Base-by-base conservation (phyloP, 257 asterid genomes). In the Penstemon barbatus region DNA sequence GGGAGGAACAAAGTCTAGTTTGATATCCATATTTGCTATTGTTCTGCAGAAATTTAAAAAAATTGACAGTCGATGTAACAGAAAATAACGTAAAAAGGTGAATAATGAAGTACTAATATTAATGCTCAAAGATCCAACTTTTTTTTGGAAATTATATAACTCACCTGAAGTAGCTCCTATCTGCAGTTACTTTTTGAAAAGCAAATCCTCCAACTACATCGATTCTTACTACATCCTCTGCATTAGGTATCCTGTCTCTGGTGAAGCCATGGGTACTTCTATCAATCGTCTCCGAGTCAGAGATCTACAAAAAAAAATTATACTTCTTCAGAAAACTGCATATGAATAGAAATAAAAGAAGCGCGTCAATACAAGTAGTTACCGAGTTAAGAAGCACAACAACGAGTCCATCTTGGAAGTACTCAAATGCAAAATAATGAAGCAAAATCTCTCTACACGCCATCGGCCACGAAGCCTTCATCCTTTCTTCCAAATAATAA, bases 391-490 rank as follows among this genome's bases (percentile, higher is more conserved):
- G 64, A 73, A 87, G 86, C 78, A 87, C 96, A 40, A 93, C 87
- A 40, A 84, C 58, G 41, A 93, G 89, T 70, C 80, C 96, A 18
- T 93, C 95, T 80, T 84, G 79, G 65, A 93, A 77, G 85, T 87
- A 93, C 70, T 90, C 96, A 19, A 93, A 83, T 57, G 77, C 79
- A 58, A 83, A 90, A 65, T 55, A 81, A 77, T 93, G 96, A 40
- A 84, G 1, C 11, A 90, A 55, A 53, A 76, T 96, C 82, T 93
- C 99, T 79, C 99, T 83, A 74, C 89, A 66, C 67, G 97, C 84
- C 75, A 93, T 55, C 71, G 99, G 99, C 99, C 96, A 85, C 46
- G 98, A 80, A 72, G 87, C 80, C 89, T 87, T 90, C 96, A 87
- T 87, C 87, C 99, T 93, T 85, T 79, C 96, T 84, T 92, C 82